These are phyloP conservation scores for Myotisia sp. DNA, from an alignment of 2,329 filamentous ascomycete species.

Conservation along the genomic window DNA sequence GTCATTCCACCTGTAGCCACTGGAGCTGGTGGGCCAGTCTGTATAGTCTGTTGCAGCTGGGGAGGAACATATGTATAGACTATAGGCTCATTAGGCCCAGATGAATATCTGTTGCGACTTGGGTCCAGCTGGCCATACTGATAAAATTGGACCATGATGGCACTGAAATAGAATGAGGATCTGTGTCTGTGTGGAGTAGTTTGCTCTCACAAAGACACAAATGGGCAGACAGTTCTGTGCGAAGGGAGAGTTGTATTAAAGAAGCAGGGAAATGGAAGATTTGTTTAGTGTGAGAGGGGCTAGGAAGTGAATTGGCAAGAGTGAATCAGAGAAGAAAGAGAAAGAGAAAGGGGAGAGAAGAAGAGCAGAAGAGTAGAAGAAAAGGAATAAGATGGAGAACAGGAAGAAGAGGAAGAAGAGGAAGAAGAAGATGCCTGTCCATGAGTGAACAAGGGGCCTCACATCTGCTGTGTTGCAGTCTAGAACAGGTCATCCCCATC, in stretches of 20 bases:
- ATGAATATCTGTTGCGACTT: conserved; percentile 3
- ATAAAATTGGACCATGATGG: conserved; percentile 10
- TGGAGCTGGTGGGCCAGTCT: conserved; percentile 1
- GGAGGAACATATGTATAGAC: conserved; percentile 10
- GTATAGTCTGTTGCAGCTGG: conserved; percentile 5
- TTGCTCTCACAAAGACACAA: background rate
- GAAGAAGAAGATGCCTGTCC: conserved; percentile 1
- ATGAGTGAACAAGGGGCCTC: too few species aligned
- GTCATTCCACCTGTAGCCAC: background rate
- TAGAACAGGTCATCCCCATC: too few species aligned
- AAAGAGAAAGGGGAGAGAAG: background rate
- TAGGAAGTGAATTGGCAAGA: background rate
- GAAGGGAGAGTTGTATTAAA: too few species aligned
- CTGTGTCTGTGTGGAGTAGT: background rate
- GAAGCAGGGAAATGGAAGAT: too few species aligned
- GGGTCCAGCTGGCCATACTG: conserved; percentile 11
- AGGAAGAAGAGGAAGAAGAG: background rate
- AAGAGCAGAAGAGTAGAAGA: background rate
- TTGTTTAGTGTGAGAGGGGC: background rate
- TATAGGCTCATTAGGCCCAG: conserved; percentile 7
- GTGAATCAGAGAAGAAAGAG: background rate
- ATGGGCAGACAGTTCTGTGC: too few species aligned
- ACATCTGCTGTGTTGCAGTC: background rate
- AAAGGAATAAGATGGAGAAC: background rate
- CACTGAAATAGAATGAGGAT: background rate